Evolutionary conservation across 208 protist species (phyloP), one percentile per base, ranked within the genome.

Genomic region (Leishmania aethiopica): DNA sequence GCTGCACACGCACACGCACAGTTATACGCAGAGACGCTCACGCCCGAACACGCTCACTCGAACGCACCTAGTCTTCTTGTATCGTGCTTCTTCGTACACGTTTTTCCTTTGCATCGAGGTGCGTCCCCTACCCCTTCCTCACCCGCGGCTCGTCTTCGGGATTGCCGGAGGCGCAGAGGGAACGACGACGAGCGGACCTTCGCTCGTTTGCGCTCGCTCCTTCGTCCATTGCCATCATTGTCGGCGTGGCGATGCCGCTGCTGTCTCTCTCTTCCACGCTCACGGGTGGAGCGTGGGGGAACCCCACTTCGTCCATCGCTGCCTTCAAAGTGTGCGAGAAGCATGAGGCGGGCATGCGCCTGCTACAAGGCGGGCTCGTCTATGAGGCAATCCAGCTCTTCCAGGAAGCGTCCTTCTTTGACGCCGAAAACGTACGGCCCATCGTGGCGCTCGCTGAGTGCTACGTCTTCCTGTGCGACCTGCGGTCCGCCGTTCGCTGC

Each of bases 371-470:
- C 1, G 93, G 93, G 2, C 51, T 86, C n/a, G 82, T 95, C 10
- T 62, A 83, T 32, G 80, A 89, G 47, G 93, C 93, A 11, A 93
- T 96, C 57, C 88, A 95, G 53, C 64, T 82, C 28, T 93, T 98
- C 71, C 84, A 86, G 4, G 91, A 96, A 77, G 86, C 91, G 15
- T 89, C 84, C 55, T 98, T 98, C 78, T 96, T 96, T 76, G 77
- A 92, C 35, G 87, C 87, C 17, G 81, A 96, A 22, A 91, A 95
- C 74, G 88, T 92, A 62, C 89, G 91, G 45, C 92, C 95, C 3
- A 84, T 95, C 66, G 90, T 94, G 42, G 92, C 95, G 4, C 75
- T 91, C 6, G 95, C 93, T 8, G 93, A 98, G 87, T 96, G 92
- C 73, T 96, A 95, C 84, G 79, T 96, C 57, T 91, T 90, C 2